These are phyloP conservation scores for Astragalus membranaceus DNA, from an alignment of 306 rosid genomes.

Conservation along the genomic window DNA sequence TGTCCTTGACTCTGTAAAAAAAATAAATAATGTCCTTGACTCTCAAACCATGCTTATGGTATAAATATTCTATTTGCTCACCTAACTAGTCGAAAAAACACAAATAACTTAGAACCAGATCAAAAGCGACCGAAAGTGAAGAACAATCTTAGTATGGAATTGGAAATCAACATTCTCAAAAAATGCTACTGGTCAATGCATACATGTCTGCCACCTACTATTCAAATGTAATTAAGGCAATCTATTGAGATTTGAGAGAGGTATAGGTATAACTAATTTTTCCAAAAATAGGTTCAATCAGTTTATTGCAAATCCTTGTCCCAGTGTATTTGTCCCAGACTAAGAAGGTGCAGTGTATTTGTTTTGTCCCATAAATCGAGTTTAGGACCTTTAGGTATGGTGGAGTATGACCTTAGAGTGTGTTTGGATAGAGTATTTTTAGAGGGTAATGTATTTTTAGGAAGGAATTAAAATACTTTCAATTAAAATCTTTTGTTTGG, in stretches of 20 bases:
- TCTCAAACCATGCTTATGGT: not conserved
- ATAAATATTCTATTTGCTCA: not conserved
- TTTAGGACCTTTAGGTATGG: no score
- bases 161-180: no score
- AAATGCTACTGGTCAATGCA: not conserved
- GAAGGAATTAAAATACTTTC: no score
- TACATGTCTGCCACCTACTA: not conserved
- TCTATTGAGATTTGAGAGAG: not conserved
- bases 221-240: not conserved
- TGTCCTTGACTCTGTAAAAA: constrained; percentile 7
- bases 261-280: not conserved
- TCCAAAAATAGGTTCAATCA: not conserved
- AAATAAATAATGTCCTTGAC: constrained; percentile 4
- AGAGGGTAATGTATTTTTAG: no score
- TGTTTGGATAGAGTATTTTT: no score
- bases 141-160: no score
- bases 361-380: no score
- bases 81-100: not conserved
- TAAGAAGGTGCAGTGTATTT: no score
- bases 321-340: no score
- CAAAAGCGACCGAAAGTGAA: constrained; percentile 7
- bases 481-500: no score
- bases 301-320: not conserved
- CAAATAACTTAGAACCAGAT: not conserved
- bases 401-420: no score